These are phyloP conservation scores for Aquilaria agallochum DNA, from an alignment of 441 rosid genomes.

Conservation along the genomic window DNA sequence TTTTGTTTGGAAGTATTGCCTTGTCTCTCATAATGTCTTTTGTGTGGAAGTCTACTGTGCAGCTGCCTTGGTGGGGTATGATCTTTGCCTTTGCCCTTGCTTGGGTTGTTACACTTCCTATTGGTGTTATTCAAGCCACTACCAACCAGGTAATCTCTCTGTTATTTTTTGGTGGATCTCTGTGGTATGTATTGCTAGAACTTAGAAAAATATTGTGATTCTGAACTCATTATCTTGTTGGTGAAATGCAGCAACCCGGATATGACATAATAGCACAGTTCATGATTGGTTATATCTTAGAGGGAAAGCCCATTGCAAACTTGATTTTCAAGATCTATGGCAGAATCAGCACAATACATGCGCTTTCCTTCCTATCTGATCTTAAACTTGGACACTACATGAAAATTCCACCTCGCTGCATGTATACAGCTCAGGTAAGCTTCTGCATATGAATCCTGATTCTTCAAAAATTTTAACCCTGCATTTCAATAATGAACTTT, in stretches of 20 bases:
- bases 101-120: slow-evolving; percentile 89
- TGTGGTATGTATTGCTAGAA: too few species aligned
- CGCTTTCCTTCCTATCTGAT: slow-evolving; percentile 91
- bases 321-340: slow-evolving; percentile 94
- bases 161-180: too few species aligned
- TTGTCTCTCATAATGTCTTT: slow-evolving; percentile 72
- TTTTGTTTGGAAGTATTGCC: slow-evolving; percentile 56
- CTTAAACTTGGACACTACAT: slow-evolving; percentile 99
- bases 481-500: too few species aligned
- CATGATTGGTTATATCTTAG: slow-evolving; percentile 82
- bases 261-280: slow-evolving; percentile 96
- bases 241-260: slow-evolving; percentile 86
- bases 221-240: slow-evolving; percentile 4
- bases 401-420: slow-evolving; percentile 97
- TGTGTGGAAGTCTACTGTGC: slow-evolving; percentile 73
- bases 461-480: too few species aligned
- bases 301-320: slow-evolving; percentile 97
- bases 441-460: background rate
- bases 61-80: slow-evolving; percentile 98
- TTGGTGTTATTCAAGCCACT: slow-evolving; percentile 99
- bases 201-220: background rate
- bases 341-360: slow-evolving; percentile 89
- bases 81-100: slow-evolving; percentile 85
- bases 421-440: slow-evolving; percentile 89
- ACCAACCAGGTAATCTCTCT: slow-evolving; percentile 75